These are phyloP conservation scores for Erythrophleum ivorense DNA, from an alignment of 331 rosid genomes.

Conservation along the genomic window DNA sequence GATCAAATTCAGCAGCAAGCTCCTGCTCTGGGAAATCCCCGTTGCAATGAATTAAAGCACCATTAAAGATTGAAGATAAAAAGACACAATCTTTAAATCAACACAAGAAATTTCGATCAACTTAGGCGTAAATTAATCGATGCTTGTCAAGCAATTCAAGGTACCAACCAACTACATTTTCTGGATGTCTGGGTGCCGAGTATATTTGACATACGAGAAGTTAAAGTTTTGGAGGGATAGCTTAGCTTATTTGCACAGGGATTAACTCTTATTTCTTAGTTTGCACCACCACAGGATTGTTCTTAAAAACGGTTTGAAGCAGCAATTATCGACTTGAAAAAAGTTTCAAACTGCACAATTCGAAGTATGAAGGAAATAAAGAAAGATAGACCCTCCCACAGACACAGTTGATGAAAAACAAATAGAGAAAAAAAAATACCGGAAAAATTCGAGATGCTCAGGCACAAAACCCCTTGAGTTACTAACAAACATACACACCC, in stretches of 20 bases:
- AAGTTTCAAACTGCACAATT: constrained; percentile 3
- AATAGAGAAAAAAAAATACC: background rate
- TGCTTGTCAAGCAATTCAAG: background rate
- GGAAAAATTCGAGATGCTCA: background rate
- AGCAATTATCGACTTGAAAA: background rate
- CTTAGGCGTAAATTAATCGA: background rate
- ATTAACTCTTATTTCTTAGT: background rate
- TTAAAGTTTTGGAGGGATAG: background rate
- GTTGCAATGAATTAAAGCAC: constrained; percentile 4
- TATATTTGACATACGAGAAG: background rate
- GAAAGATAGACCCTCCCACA: background rate
- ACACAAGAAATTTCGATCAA: background rate
- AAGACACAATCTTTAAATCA: constrained; percentile 3
- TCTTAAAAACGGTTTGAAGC: background rate
- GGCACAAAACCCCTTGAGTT: background rate
- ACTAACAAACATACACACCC: background rate
- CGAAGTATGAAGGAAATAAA: background rate
- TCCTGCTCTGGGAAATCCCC: background rate
- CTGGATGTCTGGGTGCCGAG: background rate
- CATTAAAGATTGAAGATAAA: background rate
- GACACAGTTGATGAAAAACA: background rate
- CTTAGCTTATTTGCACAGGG: background rate
- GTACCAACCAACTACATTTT: background rate
- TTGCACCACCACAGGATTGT: background rate
- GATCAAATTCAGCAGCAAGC: background rate